Percentiles rank a stretch among this genome's conserved stretches.
phyloP scores from a whole-genome alignment of 2,329 filamentous ascomycete genomes.

The Diaporthe longicolla region DNA sequence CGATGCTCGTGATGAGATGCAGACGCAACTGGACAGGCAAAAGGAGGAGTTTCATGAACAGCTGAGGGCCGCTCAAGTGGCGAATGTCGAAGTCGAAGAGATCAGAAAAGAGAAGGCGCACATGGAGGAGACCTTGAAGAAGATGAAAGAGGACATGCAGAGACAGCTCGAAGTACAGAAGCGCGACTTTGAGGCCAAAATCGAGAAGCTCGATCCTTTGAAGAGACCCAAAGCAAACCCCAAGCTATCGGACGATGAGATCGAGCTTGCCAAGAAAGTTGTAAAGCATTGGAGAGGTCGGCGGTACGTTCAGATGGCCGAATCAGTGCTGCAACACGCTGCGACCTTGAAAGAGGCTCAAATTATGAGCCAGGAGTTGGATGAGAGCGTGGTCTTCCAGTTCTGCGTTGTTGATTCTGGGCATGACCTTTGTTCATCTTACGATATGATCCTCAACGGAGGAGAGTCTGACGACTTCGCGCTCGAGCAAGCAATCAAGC shows the following conservation, averaged over 20 bases:
- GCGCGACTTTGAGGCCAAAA: constrained; percentile 85
- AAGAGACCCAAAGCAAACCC: constrained; percentile 73
- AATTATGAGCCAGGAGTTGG: constrained; percentile 96
- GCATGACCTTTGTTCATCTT: constrained; percentile 91
- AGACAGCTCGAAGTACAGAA: constrained; percentile 87
- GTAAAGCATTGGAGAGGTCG: constrained; percentile 84
- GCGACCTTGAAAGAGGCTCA: constrained; percentile 94
- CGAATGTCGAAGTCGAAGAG: constrained; percentile 84
- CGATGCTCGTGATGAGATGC: constrained; percentile 85
- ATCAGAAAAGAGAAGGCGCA: constrained; percentile 84
- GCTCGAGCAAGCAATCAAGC: constrained; percentile 86
- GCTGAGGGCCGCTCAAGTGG: constrained; percentile 80
- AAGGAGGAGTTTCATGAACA: constrained; percentile 87
- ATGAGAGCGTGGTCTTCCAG: constrained; percentile 93
- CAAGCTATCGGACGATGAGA: constrained; percentile 79
- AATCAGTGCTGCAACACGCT: constrained; percentile 89
- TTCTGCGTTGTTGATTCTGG: constrained; percentile 93
- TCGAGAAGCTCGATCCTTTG: constrained; percentile 80
- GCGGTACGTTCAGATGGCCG: constrained; percentile 94
- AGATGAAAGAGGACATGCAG: constrained; percentile 90
- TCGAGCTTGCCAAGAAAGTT: constrained; percentile 76
- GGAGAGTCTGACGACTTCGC: constrained; percentile 87
- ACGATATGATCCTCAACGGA: constrained; percentile 95
- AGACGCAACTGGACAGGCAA: constrained; percentile 84
- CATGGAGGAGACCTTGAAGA: constrained; percentile 86